Evolutionary conservation across 106 monocot genomes (phyloP).

Genomic region (Allium fistulosum): DNA sequence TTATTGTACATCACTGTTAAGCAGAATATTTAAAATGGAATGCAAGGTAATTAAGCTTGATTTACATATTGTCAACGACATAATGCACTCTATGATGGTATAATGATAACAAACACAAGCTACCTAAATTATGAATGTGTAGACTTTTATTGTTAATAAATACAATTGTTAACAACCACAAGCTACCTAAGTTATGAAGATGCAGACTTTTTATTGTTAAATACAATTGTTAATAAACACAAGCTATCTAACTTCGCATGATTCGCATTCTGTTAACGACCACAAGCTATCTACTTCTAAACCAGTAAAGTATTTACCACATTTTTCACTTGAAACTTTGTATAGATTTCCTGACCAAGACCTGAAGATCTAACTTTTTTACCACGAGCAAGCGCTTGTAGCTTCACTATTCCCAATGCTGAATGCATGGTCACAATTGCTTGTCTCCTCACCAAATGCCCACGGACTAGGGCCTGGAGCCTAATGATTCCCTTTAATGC

Average conservation of each 20-base stretch:
- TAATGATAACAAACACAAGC: no score
- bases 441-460: slow-evolving; percentile 92
- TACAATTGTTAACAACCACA: no score
- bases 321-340: slow-evolving; percentile 17
- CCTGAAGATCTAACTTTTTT: slow-evolving; percentile 34
- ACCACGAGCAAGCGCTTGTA: slow-evolving; percentile 69
- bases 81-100: no score
- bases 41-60: no score
- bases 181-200: not conserved
- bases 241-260: not conserved
- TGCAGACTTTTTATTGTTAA: no score
- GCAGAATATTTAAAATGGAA: no score
- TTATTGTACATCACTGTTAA: no score
- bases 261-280: not conserved
- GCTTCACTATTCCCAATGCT: slow-evolving; percentile 50
- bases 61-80: no score
- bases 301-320: slow-evolving; percentile 11
- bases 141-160: no score
- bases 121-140: no score
- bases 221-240: not conserved
- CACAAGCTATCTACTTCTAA: not conserved
- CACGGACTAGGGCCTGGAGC: slow-evolving; percentile 84
- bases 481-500: slow-evolving; percentile 89
- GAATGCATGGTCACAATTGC: slow-evolving; percentile 64
- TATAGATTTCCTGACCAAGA: slow-evolving; percentile 15